These are phyloP conservation scores for Oenanthe sinensis DNA, from an alignment of 129 eudicot genomes.

Conservation along the genomic window DNA sequence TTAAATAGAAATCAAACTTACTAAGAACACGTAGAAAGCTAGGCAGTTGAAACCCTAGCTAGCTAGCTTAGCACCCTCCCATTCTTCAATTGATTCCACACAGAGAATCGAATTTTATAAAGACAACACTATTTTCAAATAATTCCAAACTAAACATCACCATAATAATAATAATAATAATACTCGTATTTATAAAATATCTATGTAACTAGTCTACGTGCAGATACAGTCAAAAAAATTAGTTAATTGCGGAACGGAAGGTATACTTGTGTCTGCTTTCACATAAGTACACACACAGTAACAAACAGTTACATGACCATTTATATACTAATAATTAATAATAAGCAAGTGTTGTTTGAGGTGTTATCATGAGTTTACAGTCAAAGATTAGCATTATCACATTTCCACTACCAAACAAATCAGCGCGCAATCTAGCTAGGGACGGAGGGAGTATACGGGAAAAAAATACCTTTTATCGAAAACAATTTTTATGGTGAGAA, in stretches of 20 bases:
- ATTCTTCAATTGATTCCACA: background rate
- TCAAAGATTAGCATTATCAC: slow-evolving; percentile 10
- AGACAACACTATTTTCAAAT: background rate
- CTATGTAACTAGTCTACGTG: no score
- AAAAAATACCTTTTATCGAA: no score
- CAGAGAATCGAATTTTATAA: background rate
- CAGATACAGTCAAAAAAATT: background rate
- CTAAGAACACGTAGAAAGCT: background rate
- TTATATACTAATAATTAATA: no score
- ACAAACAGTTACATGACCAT: background rate
- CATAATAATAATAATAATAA: background rate
- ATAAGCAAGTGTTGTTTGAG: background rate
- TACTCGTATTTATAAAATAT: no score
- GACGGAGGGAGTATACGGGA: no score
- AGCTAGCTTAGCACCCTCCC: background rate
- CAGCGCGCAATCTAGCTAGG: no score
- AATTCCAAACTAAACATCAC: background rate
- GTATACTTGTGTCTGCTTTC: background rate
- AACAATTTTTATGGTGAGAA: no score
- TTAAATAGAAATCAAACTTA: background rate
- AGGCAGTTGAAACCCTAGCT: background rate
- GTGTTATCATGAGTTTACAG: slow-evolving; percentile 28
- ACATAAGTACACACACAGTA: background rate
- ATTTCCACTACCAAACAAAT: slow-evolving; percentile 23
- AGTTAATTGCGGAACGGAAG: background rate